phyloP scores from a whole-genome alignment of 78 protist species.

The Emiliania huxleyi region DNA sequence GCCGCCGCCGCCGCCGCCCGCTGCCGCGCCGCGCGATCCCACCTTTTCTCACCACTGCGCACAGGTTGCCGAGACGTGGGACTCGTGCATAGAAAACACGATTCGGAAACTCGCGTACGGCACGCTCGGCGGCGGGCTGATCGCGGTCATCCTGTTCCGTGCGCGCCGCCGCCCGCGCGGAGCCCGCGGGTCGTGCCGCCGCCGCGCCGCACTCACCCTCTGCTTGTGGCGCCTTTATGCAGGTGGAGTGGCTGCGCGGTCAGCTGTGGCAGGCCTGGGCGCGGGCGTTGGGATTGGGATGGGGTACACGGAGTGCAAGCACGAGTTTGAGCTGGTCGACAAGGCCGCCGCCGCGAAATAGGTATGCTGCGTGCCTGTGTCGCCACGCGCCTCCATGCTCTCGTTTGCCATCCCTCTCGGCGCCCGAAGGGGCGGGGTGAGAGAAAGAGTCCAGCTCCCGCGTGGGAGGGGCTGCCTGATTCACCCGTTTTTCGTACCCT shows the following conservation, averaged over 20 bases:
- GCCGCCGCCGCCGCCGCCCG: background rate
- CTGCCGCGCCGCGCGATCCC: background rate
- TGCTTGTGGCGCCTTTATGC: background rate
- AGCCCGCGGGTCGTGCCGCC: too few relatives aligned
- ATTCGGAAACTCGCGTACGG: constrained; percentile 8
- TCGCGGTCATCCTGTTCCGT: background rate
- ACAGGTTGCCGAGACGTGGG: constrained; percentile 27
- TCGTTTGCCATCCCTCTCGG: too few relatives aligned
- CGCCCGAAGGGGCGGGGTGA: too few relatives aligned
- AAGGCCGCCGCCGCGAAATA: background rate
- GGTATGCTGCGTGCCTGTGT: background rate
- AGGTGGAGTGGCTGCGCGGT: background rate
- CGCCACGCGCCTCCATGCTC: too few relatives aligned
- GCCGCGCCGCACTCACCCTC: too few relatives aligned
- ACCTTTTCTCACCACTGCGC: background rate
- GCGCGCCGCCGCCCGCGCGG: background rate
- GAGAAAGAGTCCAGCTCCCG: too few relatives aligned
- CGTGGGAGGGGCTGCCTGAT: too few relatives aligned
- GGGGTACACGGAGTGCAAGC: constrained; percentile 1
- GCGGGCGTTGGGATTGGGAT: background rate
- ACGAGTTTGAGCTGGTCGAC: background rate
- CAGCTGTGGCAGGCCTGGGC: background rate
- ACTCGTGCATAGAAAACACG: constrained; percentile 7
- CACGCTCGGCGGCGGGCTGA: background rate
- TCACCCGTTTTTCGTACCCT: too few relatives aligned